These are phyloP conservation scores for Microsporum canis DNA, from an alignment of 2,329 filamentous ascomycete species.

Conservation along the genomic window DNA sequence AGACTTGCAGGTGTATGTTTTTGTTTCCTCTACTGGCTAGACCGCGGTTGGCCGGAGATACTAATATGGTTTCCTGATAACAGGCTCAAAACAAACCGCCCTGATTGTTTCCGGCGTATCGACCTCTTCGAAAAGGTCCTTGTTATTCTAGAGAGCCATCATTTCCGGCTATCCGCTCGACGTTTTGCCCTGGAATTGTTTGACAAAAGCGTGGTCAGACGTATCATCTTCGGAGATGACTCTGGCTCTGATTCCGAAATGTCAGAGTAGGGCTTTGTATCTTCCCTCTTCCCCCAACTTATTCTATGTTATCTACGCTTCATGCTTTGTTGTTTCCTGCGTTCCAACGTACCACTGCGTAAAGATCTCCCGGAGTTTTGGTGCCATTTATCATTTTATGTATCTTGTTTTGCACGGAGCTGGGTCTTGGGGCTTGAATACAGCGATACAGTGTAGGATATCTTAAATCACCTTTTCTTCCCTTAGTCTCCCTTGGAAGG, in stretches of 20 bases:
- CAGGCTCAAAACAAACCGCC: constrained; percentile 63
- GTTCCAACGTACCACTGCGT: not conserved
- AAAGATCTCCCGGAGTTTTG: constrained; percentile 1
- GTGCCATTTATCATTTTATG: not conserved
- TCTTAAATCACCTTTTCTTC: not conserved
- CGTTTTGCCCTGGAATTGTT: constrained; percentile 90
- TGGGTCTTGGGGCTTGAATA: not conserved
- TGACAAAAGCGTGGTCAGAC: constrained; percentile 74
- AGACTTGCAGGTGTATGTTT: constrained; percentile 54
- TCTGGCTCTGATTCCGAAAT: constrained; percentile 26
- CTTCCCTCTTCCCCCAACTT: not conserved
- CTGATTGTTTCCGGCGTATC: constrained; percentile 61
- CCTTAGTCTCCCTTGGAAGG: not conserved
- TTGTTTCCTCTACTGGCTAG: not conserved
- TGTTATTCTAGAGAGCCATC: constrained; percentile 73
- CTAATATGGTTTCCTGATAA: not conserved
- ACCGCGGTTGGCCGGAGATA: not conserved
- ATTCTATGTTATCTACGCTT: not conserved
- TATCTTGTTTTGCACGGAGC: not conserved
- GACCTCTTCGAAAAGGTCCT: constrained; percentile 77
- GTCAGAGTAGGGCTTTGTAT: constrained; percentile 6
- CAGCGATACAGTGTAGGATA: not conserved
- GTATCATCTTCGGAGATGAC: constrained; percentile 71
- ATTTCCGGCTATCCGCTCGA: constrained; percentile 75
- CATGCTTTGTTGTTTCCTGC: not conserved